These are phyloP conservation scores for Aspergillus caelatus DNA, from an alignment of 2,329 filamentous ascomycete genomes.

Conservation along the genomic window DNA sequence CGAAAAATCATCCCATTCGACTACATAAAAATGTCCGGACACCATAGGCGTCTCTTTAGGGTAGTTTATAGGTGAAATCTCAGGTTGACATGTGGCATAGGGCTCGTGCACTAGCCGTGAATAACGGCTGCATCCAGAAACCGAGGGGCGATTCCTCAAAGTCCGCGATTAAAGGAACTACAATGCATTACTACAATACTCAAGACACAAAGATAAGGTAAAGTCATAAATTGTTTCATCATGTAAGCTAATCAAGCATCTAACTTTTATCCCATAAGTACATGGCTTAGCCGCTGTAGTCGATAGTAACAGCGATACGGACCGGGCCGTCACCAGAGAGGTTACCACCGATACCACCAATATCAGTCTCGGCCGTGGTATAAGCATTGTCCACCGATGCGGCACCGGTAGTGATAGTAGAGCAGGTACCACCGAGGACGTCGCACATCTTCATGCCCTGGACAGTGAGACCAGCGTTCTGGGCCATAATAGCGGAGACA, in stretches of 20 bases:
- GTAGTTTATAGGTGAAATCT: too few relatives aligned
- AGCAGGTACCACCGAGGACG: conserved; percentile 30
- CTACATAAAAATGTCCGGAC: conserved; percentile 22
- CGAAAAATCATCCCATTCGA: too few relatives aligned
- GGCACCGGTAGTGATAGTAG: conserved; percentile 30
- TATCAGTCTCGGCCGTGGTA: conserved; percentile 26
- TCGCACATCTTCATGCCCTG: conserved; percentile 44
- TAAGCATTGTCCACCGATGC: conserved; percentile 36
- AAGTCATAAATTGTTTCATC: not conserved
- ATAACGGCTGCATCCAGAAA: too few relatives aligned
- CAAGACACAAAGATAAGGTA: not conserved
- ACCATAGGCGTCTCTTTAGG: too few relatives aligned
- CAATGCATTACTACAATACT: not conserved
- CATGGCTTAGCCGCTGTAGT: conserved; percentile 29
- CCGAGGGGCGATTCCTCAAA: not conserved
- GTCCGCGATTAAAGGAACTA: not conserved
- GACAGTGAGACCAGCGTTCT: conserved; percentile 32
- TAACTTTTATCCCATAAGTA: conserved; percentile 6
- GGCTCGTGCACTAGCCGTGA: too few relatives aligned
- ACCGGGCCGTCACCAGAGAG: conserved; percentile 27
- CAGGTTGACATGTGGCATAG: too few relatives aligned
- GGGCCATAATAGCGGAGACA: conserved; percentile 38
- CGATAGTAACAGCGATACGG: conserved; percentile 31
- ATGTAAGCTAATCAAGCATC: not conserved
- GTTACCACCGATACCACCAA: conserved; percentile 41